Conservation (phyloP, 306 rosid genomes). For the Cicer chorassanicum region DNA sequence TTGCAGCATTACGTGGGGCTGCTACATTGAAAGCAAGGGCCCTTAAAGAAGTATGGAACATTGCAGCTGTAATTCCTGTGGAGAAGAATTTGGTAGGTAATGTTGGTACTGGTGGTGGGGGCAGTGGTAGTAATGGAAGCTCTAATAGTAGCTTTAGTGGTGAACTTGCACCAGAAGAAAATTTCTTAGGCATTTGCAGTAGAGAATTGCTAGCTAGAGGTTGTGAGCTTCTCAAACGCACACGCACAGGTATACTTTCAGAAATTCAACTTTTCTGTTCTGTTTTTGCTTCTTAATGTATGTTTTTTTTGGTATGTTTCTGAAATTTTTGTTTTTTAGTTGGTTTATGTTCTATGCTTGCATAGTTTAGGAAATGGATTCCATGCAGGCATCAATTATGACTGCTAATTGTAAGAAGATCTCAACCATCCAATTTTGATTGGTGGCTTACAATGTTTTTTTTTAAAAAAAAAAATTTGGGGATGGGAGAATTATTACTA, state of each 20-base stretch:
- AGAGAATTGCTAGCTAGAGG: constrained; percentile 85
- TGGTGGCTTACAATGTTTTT: too few relatives aligned
- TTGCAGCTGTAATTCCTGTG: constrained; percentile 88
- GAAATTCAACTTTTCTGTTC: neutral
- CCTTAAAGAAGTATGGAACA: constrained; percentile 91
- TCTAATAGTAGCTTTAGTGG: constrained; percentile 78
- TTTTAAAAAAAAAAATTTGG: too few relatives aligned
- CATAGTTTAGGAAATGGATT: neutral
- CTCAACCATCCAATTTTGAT: too few relatives aligned
- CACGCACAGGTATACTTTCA: constrained; percentile 71
- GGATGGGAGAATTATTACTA: too few relatives aligned
- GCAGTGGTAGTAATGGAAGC: constrained; percentile 53
- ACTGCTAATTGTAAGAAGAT: too few relatives aligned
- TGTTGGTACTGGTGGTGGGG: constrained; percentile 26
- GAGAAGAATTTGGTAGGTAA: constrained; percentile 66
- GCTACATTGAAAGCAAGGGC: constrained; percentile 97
- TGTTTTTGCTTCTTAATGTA: neutral
- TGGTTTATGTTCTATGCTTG: neutral
- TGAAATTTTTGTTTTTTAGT: neutral
- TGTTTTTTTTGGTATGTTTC: neutral
- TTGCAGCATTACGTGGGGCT: constrained; percentile 87
- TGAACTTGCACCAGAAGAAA: constrained; percentile 73
- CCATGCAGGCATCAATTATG: too few relatives aligned
- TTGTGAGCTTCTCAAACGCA: constrained; percentile 90
- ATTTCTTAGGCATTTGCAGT: constrained; percentile 75